phyloP scores from a whole-genome alignment of 176 grass and related monocot species.

The Phoenix dactylifera region DNA sequence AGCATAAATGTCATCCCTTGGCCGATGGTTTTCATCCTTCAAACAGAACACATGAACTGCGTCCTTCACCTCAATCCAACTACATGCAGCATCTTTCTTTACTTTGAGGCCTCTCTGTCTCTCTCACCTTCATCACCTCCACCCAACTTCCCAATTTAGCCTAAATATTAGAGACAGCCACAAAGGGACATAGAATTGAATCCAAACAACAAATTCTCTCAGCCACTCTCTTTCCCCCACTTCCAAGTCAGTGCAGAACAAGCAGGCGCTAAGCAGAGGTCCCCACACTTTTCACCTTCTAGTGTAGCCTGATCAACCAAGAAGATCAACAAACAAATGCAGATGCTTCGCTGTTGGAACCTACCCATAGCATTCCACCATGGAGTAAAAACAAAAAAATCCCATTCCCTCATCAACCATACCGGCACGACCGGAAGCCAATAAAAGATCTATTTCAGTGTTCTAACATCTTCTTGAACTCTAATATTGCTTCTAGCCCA shows the following conservation, averaged over 20 bases:
- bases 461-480: constrained; percentile 47
- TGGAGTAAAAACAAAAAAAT: constrained; percentile 33
- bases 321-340: constrained; percentile 49
- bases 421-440: constrained; percentile 31
- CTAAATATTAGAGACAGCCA: constrained; percentile 46
- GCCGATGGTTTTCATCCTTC: constrained; percentile 40
- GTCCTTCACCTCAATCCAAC: constrained; percentile 46
- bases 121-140: constrained; percentile 38
- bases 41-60: constrained; percentile 42
- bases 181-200: constrained; percentile 33
- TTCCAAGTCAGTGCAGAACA: constrained; percentile 36
- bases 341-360: constrained; percentile 34
- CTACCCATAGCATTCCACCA: constrained; percentile 27
- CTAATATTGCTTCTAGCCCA: constrained; percentile 40
- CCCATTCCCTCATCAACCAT: constrained; percentile 33
- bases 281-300: constrained; percentile 48
- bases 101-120: constrained; percentile 20
- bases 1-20: constrained; percentile 29
- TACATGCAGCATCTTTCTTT: constrained; percentile 40
- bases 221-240: constrained; percentile 36
- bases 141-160: constrained; percentile 47
- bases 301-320: constrained; percentile 23
- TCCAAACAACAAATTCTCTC: constrained; percentile 30
- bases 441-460: constrained; percentile 31
- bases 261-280: constrained; percentile 37